A percentile compares a stretch with the other conserved stretches of the same genome.
Evolutionary conservation across 2,329 filamentous ascomycete species (phyloP).

Genomic region (Metarhizium sp.): DNA sequence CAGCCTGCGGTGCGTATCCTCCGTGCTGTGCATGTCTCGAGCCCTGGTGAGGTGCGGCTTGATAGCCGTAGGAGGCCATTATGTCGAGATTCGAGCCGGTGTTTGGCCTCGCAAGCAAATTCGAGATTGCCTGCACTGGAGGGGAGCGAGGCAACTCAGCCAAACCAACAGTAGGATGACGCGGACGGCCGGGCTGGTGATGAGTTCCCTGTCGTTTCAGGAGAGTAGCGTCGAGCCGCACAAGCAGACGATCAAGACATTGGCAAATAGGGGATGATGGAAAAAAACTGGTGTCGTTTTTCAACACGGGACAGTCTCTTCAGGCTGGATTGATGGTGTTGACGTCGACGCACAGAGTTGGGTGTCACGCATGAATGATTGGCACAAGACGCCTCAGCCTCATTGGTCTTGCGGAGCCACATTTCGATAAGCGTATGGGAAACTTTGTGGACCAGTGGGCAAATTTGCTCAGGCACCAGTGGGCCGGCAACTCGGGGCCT

Average conservation of each 20-base stretch:
- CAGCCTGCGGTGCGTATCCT: slow-evolving; percentile 31
- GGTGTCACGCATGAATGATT: background rate
- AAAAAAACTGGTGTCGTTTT: background rate
- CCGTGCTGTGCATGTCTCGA: slow-evolving; percentile 28
- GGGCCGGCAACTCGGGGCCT: too few species aligned
- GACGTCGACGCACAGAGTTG: background rate
- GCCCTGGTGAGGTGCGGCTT: slow-evolving; percentile 18
- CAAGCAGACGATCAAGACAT: background rate
- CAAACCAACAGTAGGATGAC: background rate
- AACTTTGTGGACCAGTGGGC: too few species aligned
- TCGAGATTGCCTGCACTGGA: background rate
- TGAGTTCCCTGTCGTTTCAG: background rate
- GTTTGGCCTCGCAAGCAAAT: background rate
- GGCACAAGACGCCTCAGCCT: background rate
- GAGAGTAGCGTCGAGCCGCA: background rate
- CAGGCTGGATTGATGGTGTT: background rate
- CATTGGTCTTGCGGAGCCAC: background rate
- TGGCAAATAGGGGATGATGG: background rate
- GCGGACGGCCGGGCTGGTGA: background rate
- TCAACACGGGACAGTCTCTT: background rate
- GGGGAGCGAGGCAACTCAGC: background rate
- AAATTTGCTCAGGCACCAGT: too few species aligned
- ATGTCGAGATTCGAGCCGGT: slow-evolving; percentile 2
- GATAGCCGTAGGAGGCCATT: slow-evolving; percentile 29
- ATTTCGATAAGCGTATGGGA: background rate